Percentiles rank a stretch among this genome's conserved stretches.
phyloP scores from a whole-genome alignment of 192 early-diverging fungal genomes.

The Linnemannia zychae region DNA sequence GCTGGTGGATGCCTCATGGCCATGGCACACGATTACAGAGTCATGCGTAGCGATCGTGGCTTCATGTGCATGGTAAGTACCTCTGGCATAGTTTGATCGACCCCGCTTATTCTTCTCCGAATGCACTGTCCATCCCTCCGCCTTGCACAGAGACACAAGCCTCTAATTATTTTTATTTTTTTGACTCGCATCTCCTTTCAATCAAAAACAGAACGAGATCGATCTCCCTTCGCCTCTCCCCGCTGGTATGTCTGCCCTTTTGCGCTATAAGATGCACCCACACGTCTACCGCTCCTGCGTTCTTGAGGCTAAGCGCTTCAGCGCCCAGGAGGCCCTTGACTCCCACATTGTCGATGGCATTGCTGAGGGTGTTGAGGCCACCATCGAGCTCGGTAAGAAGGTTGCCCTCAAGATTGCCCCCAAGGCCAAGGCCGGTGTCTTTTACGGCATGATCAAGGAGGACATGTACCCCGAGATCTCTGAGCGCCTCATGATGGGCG shows the following conservation, averaged over 20 bases:
- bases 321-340: slow-evolving; percentile 70
- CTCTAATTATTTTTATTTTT: too few relatives aligned
- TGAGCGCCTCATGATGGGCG: slow-evolving; percentile 13
- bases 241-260: slow-evolving; percentile 77
- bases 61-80: slow-evolving; percentile 77
- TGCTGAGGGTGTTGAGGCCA: slow-evolving; percentile 62
- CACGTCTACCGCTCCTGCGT: slow-evolving; percentile 73
- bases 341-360: slow-evolving; percentile 71
- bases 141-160: too few relatives aligned
- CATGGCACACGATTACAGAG: slow-evolving; percentile 74
- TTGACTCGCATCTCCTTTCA: not conserved
- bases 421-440: slow-evolving; percentile 68
- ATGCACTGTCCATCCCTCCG: not conserved
- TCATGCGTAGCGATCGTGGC: slow-evolving; percentile 81
- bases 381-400: slow-evolving; percentile 63
- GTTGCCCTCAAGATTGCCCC: slow-evolving; percentile 67
- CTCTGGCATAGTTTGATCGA: not conserved
- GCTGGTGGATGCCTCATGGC: slow-evolving; percentile 82
- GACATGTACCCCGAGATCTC: slow-evolving; percentile 72
- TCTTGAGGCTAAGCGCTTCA: slow-evolving; percentile 72
- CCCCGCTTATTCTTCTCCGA: not conserved
- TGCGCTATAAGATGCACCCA: slow-evolving; percentile 74
- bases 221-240: slow-evolving; percentile 76
- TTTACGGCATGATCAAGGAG: slow-evolving; percentile 72
- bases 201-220: slow-evolving; percentile 72